Percentiles rank a stretch among this genome's conserved stretches.
Evolutionary conservation across 1,284 basidiomycete species (phyloP).

Genomic region (Sutorius eximius): DNA sequence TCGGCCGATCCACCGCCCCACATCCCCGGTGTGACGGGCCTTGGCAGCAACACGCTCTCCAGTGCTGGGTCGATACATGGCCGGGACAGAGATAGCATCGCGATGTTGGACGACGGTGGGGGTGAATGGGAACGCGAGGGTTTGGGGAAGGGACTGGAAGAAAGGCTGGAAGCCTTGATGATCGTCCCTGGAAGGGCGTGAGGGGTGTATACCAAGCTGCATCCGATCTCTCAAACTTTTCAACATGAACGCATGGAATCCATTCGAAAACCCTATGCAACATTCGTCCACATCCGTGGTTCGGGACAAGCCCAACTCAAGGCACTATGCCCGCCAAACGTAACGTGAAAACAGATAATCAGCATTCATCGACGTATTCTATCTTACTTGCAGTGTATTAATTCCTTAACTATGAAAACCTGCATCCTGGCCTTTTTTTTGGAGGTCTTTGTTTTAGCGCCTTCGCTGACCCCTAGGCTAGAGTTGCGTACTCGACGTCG

Average conservation of each 20-base stretch:
- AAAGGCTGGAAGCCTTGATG: conserved; percentile 65
- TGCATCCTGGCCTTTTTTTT: not conserved
- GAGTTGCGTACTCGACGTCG: conserved; percentile 8
- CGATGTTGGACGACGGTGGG: conserved; percentile 55
- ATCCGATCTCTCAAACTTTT: not conserved
- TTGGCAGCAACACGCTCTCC: conserved; percentile 36
- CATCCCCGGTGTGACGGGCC: conserved; percentile 55
- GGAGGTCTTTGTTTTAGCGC: not conserved
- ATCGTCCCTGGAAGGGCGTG: conserved; percentile 28
- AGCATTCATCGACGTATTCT: conserved; percentile 16
- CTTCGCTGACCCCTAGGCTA: not conserved
- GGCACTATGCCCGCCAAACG: conserved; percentile 5
- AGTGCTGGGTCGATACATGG: conserved; percentile 25
- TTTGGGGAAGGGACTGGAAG: conserved; percentile 75
- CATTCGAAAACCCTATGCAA: not conserved
- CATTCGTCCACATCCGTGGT: not conserved
- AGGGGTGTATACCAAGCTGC: not conserved
- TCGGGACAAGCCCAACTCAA: not conserved
- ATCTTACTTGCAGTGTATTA: conserved; percentile 29
- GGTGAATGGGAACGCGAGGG: conserved; percentile 86
- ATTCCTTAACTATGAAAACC: conserved; percentile 24
- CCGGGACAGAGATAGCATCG: conserved; percentile 41
- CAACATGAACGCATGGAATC: not conserved
- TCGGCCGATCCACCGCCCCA: conserved; percentile 63
- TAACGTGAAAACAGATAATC: conserved; percentile 22